A percentile compares a stretch with the other conserved stretches of the same genome.
phyloP scores from a whole-genome alignment of 202 grass and related monocot genomes.

The Panicum hallii region DNA sequence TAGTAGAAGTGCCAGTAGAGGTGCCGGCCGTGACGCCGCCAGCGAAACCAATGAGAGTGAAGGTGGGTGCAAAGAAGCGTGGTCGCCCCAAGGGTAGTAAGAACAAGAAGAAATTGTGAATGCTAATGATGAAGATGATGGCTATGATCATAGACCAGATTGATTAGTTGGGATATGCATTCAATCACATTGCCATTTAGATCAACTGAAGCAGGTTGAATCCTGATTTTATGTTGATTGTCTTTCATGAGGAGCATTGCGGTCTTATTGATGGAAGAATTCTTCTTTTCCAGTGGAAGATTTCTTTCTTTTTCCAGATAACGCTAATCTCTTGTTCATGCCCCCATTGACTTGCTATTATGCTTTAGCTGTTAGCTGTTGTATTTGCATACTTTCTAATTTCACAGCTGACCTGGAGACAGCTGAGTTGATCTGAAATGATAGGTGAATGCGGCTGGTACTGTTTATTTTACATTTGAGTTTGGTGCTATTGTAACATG shows the following conservation, averaged over 20 bases:
- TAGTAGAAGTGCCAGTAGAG: constrained; percentile 17
- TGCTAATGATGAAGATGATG: constrained; percentile 10
- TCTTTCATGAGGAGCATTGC: constrained; percentile 25
- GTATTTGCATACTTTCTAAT: not conserved
- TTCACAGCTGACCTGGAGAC: not conserved
- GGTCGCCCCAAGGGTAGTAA: constrained; percentile 66
- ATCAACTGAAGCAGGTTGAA: constrained; percentile 20
- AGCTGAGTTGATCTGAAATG: constrained; percentile 15
- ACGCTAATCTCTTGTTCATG: constrained; percentile 18
- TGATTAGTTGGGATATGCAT: constrained; percentile 12
- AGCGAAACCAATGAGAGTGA: constrained; percentile 44
- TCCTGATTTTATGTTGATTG: constrained; percentile 26
- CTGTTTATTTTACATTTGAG: constrained; percentile 28
- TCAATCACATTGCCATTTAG: constrained; percentile 18
- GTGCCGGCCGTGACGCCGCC: not conserved
- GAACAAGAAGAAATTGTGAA: constrained; percentile 61
- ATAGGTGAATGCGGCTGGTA: not conserved
- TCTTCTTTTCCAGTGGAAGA: not conserved
- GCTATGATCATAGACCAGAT: constrained; percentile 19
- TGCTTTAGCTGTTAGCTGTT: constrained; percentile 43
- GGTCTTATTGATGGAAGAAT: constrained; percentile 7
- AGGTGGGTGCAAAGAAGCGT: constrained; percentile 61
- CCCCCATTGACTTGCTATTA: constrained; percentile 15
- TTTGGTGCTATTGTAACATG: constrained; percentile 32
- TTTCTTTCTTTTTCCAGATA: constrained; percentile 15